Base-by-base conservation (phyloP, 345 rosid genomes). In the Alliaria petiolata region DNA sequence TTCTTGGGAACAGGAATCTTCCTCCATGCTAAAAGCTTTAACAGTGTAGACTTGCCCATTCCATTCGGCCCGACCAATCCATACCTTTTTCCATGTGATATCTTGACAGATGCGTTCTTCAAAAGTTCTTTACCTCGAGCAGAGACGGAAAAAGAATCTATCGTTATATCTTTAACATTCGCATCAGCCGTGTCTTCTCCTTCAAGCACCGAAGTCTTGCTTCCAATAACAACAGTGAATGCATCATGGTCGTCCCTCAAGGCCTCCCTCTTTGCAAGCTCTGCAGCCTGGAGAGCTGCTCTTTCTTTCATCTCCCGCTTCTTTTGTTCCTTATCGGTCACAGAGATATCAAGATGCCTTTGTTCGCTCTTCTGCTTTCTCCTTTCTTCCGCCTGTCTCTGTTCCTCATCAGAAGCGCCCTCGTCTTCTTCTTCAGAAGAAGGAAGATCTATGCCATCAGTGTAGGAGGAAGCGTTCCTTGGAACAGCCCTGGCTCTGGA, bases 21-120 rank as follows among this genome's bases (percentile, higher is more conserved):
- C 84, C 99, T 85, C 97, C 99, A 95, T 39, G 97, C 96, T 70
- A 95, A 90, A 60, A 91, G 91, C 88, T 91, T 95, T 70, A 91
- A 78, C 70, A 95, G 55, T 1, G 99, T 91, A 70, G 99, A 95
- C 79, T 95, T 95, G 16, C 99, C 99, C 89, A 77, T 91, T 16
- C 99, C 99, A 72, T 92, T 95, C 0, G 97, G 98, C 55, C 99
- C 98, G 33, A 95, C 89, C 78, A 95, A 82, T 26, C 99, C 99
- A 83, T 95, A 95, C 70, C 97, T 88, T 80, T 86, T 91, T 30
- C 96, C 99, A 69, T 92, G 99, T 9, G 99, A 91, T 78, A 95
- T 89, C 81, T 85, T 95, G 51, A 91, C 90, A 12, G 93, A 80
- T 2, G 96, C 78, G 81, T 89, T 88, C 85, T 88, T 89, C 55